Base-by-base conservation (phyloP, 2,329 filamentous ascomycete species). In the Xylaria polymorpha region DNA sequence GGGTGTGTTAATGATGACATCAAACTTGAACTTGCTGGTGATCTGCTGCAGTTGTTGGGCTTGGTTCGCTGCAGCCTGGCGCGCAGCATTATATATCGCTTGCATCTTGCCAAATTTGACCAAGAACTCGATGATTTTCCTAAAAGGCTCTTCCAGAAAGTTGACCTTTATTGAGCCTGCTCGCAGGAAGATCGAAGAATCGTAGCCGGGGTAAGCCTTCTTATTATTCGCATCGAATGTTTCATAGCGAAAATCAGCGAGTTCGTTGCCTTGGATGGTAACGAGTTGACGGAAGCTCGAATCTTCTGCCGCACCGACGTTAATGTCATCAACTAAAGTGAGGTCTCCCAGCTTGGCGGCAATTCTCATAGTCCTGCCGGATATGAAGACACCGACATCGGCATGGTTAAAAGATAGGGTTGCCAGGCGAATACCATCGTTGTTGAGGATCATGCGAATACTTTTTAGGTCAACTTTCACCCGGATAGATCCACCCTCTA, bases 71-170 rank as follows among this genome's bases (percentile, higher is more conserved):
- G 97, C 96, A 46, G 95, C 97, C 80, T 97, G 94, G 41, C 97
- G 90, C 14, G 97, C 96, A 50, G 96, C 95, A 77, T 99, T 99
- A 84, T 97, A 99, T 62, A 99, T 92, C 25, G 96, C 95, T 81
- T 99, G 96, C 96, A 99, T 99, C 81, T 97, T 97, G 69, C 97
- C 96, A 79, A 99, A 99, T 77, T 99, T 99, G 79, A 99, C 94
- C 51, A 97, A 85, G 80, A 99, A 99, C 74, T 97, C 93, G 80
- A 99, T 93, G 72, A 99, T 98, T 82, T 98, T 98, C 61, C 96
- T 90, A 84, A 98, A 98, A 0, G 96, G 96, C 79, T 99, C 97
- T 70, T 98, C 95, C 4, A 98, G 83, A 79, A 99, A 99, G 79
- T 98, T 98, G 78, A 99, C 86, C 82, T 97, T 98, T 79, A 99